A percentile compares a stretch with the other conserved stretches of the same genome.
These are phyloP conservation scores for Myxozyma geophila DNA, from an alignment of 805 yeast genomes.

Conservation along the genomic window DNA sequence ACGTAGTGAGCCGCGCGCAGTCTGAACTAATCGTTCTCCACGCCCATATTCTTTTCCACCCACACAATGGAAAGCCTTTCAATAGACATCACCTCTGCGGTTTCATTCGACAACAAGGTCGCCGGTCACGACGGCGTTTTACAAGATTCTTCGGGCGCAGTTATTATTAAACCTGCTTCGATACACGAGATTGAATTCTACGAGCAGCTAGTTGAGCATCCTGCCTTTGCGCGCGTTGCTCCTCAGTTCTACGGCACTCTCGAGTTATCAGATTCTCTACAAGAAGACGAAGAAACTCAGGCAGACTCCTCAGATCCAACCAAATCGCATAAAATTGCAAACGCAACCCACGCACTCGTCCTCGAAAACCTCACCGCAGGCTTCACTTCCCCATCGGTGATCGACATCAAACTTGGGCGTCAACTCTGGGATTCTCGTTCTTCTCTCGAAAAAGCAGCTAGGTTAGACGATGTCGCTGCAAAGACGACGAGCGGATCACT, in stretches of 20 bases:
- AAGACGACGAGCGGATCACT: constrained; percentile 81
- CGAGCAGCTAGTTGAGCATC: constrained; percentile 43
- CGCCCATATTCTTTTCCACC: too few species aligned
- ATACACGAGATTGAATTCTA: constrained; percentile 80
- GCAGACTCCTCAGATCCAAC: constrained; percentile 16
- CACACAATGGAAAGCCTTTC: background rate
- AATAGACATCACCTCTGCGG: constrained; percentile 20
- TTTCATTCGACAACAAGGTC: constrained; percentile 55
- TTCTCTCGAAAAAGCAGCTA: constrained; percentile 58
- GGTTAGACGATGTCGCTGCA: constrained; percentile 67
- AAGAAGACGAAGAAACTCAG: constrained; percentile 41
- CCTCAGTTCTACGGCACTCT: constrained; percentile 67
- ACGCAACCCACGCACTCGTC: constrained; percentile 53
- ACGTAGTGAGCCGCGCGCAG: background rate
- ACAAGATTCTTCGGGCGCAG: constrained; percentile 62
- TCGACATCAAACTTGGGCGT: constrained; percentile 85
- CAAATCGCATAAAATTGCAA: constrained; percentile 27
- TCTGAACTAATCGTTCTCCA: background rate
- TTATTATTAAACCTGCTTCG: constrained; percentile 73
- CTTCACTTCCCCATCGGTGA: constrained; percentile 65
- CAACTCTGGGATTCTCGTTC: constrained; percentile 65
- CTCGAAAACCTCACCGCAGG: constrained; percentile 71
- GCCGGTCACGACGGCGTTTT: constrained; percentile 91
- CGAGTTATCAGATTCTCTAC: constrained; percentile 48
- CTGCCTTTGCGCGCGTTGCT: constrained; percentile 45